Evolutionary conservation across 1,284 basidiomycete genomes (phyloP), one percentile per base, ranked within the genome.

Genomic region (Sanghuangporus sanghuang): DNA sequence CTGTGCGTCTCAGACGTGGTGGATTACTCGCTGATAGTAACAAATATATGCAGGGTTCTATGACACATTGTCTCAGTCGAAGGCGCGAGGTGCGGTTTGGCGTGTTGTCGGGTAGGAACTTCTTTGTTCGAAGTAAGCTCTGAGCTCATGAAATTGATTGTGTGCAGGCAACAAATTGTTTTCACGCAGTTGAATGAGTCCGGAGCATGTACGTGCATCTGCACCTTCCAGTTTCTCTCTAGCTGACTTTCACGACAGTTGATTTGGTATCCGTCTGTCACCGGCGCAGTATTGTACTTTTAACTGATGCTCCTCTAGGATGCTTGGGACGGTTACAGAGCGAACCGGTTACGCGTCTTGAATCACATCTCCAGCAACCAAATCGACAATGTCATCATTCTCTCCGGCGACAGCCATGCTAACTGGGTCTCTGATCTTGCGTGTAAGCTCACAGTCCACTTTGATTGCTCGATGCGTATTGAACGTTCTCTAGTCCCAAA

Each of bases 371-470:
- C 80, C 68, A 64, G 73, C 39, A 78, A 84, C 70, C 75, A 78
- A 57, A 86, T 88, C 64, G 77, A 77, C 73, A 87, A 88, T 71
- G 81, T 81, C 2, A 70, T 86, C 65, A 79, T 86, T 58, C 77
- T 88, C 16, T 78, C 85, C 8, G 86, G 87, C 14, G 87, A 90
- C 70, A 83, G 82, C 56, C 86, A 89, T 69, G 85, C 84, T 11
- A 85, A 84, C 69, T 86, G 84, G 84, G 83, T 81, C 6, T 84
- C 80, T 55, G 84, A 83, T 67, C 75, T 84, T 27, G 79, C 81
- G 57, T 79, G 82, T 84, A 68, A 69, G 81, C 76, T n/a, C 8
- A 49, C 38, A 38, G 16, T 18, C 49, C 11, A 12, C 42, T 46
- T 32, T 40, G 50, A 21, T 9, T 46, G 23, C 18, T 46, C 21